phyloP scores from a whole-genome alignment of 2,329 filamentous ascomycete genomes.

The Fusarium sp. region DNA sequence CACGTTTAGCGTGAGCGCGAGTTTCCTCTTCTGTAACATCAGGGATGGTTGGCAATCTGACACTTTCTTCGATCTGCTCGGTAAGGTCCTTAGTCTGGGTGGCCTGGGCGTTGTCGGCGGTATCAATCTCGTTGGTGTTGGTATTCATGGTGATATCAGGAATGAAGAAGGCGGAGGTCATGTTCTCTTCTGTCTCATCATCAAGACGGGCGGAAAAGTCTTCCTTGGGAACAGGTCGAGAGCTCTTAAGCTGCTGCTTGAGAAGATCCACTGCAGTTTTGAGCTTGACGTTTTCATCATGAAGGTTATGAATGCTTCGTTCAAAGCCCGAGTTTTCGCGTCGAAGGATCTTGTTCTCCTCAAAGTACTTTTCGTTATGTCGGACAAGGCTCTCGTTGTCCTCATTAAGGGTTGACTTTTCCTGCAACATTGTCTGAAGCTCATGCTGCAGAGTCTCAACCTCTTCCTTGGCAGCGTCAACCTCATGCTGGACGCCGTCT shows the following conservation, averaged over 20 bases:
- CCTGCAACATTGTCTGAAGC: constrained; percentile 51
- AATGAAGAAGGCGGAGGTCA: constrained; percentile 67
- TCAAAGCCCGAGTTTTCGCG: constrained; percentile 60
- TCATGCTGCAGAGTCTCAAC: constrained; percentile 53
- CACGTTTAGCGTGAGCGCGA: constrained; percentile 43
- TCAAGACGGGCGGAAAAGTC: constrained; percentile 49
- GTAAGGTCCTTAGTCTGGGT: constrained; percentile 47
- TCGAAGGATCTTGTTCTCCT: constrained; percentile 60
- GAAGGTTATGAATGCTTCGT: constrained; percentile 56
- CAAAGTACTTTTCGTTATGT: constrained; percentile 64
- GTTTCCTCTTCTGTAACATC: constrained; percentile 46
- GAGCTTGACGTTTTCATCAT: constrained; percentile 57
- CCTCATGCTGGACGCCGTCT: constrained; percentile 53
- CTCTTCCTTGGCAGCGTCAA: constrained; percentile 53
- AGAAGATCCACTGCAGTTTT: constrained; percentile 58
- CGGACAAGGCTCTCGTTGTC: constrained; percentile 63
- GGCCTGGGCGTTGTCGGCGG: constrained; percentile 46
- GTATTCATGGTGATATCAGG: constrained; percentile 65
- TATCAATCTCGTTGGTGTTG: constrained; percentile 41
- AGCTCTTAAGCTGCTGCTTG: constrained; percentile 56
- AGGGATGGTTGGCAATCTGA: constrained; percentile 40
- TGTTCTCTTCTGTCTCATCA: constrained; percentile 59
- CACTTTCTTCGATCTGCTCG: constrained; percentile 48
- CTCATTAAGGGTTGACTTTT: constrained; percentile 57
- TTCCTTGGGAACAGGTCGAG: constrained; percentile 51